These are phyloP conservation scores for Orbilia oligospora DNA, from an alignment of 2,329 filamentous ascomycete genomes.

Conservation along the genomic window DNA sequence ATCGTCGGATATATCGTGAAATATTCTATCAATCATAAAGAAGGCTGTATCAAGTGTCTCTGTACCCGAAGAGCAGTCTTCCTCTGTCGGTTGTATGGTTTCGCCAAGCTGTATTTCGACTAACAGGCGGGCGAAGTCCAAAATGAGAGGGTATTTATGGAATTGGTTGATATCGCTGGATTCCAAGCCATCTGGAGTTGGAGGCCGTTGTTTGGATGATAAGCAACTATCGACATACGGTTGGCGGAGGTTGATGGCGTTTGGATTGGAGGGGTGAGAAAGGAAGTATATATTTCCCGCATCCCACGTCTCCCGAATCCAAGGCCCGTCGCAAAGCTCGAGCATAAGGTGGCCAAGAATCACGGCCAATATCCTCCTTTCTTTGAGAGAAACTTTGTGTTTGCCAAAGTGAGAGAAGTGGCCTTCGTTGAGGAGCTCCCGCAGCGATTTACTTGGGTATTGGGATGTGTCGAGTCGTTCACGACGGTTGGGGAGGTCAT, in stretches of 20 bases:
- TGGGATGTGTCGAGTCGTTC: not conserved
- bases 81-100: slow-evolving; percentile 33
- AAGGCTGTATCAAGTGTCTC: slow-evolving; percentile 31
- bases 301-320: slow-evolving; percentile 34
- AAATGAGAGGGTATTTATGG: slow-evolving; percentile 39
- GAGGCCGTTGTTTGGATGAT: not conserved
- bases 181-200: not conserved
- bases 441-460: slow-evolving; percentile 18
- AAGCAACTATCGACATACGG: slow-evolving; percentile 6
- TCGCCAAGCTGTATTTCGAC: slow-evolving; percentile 40
- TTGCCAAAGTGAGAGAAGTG: slow-evolving; percentile 10
- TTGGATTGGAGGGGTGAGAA: not conserved
- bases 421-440: slow-evolving; percentile 16
- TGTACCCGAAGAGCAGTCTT: slow-evolving; percentile 16
- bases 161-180: slow-evolving; percentile 9
- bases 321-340: slow-evolving; percentile 33
- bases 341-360: slow-evolving; percentile 40
- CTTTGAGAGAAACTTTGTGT: slow-evolving; percentile 18
- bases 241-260: slow-evolving; percentile 8
- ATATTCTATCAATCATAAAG: slow-evolving; percentile 33
- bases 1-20: slow-evolving; percentile 27
- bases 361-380: slow-evolving; percentile 27
- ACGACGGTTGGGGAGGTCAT: slow-evolving; percentile 13
- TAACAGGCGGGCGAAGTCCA: slow-evolving; percentile 37
- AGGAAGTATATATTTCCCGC: slow-evolving; percentile 25